Evolutionary conservation across 257 asterid species (phyloP), one percentile per base, ranked within the genome.

Genomic region (Leptodermis oblonga): DNA sequence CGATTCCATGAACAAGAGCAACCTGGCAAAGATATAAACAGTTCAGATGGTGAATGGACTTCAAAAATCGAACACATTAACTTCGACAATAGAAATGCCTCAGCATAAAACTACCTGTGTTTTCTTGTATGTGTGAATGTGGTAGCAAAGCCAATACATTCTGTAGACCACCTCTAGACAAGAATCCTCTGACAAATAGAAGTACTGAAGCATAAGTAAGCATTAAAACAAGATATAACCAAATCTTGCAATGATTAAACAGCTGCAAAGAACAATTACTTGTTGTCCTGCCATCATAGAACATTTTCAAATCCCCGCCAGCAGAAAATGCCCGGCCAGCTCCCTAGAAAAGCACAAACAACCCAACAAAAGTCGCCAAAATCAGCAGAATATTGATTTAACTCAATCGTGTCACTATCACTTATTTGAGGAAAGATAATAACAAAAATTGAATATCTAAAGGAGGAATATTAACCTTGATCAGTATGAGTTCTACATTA

Each of bases 121-220:
- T 84, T 93, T 93, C 76, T 86, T 90, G 58, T 86, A 87, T 9
- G 96, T 87, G 73, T 90, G 99, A 80, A 87, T 83, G 83, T 88
- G 99, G 84, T 88, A 87, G 76, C 99, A 90, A 49, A 93, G 97
- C 97, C 99, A 93, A 68, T 90, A 93, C 95, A 90, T 88, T 73
- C 96, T 78, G 61, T 93, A 90, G 46, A 88, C 99, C 71, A 86
- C 99, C 83, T 90, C 95, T 13, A 93, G 88, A 73, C 80, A 78
- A 9, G 90, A 78, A 82, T 90, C 94, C 90, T 88, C 97, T 93
- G 89, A 43, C 61, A 72, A 71, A 59, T 43, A 25, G 52, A 33
- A 65, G 17, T 31, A 7, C 28, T 28, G 52, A 76, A 33, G 49
- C 36, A 20, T 54, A 52, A 62, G 46, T 39, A 36, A 72, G 65